Percentiles rank a stretch among this genome's conserved stretches.
Evolutionary conservation across 2,329 filamentous ascomycete species (phyloP).

Genomic region (Xylariaceae sp.): DNA sequence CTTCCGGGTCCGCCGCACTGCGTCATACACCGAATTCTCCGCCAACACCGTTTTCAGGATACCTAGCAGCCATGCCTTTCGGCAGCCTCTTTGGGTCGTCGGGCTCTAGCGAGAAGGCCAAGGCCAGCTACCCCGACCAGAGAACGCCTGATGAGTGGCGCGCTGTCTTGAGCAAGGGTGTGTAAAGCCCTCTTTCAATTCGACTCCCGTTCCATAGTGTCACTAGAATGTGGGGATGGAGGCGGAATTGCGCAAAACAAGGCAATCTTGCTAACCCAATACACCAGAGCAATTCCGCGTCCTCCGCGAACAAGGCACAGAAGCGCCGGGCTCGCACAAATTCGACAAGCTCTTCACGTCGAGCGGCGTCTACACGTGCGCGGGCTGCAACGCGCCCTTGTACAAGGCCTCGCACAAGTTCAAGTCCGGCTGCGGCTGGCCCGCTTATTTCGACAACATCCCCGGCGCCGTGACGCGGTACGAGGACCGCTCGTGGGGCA

Average conservation of each 20-base stretch:
- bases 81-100: conserved; percentile 69
- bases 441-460: conserved; percentile 93
- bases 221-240: too few relatives aligned
- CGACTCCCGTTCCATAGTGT: too few relatives aligned
- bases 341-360: conserved; percentile 82
- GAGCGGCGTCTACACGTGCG: conserved; percentile 79
- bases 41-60: conserved; percentile 37
- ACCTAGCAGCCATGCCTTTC: conserved; percentile 77
- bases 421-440: conserved; percentile 94
- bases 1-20: conserved; percentile 21
- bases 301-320: conserved; percentile 88
- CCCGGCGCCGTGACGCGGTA: conserved; percentile 85
- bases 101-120: conserved; percentile 41
- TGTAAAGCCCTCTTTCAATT: not conserved
- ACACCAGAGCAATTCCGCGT: conserved; percentile 89
- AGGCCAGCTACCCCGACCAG: conserved; percentile 75
- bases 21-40: conserved; percentile 15
- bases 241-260: conserved; percentile 2
- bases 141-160: conserved; percentile 84
- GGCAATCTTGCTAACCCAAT: conserved; percentile 7
- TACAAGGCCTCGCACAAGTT: conserved; percentile 96
- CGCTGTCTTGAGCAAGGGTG: conserved; percentile 66
- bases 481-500: conserved; percentile 72
- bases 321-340: conserved; percentile 71
- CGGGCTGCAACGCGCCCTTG: conserved; percentile 78